Base-by-base conservation (phyloP, 208 protist genomes). In the Acanthamoeba sp. region DNA sequence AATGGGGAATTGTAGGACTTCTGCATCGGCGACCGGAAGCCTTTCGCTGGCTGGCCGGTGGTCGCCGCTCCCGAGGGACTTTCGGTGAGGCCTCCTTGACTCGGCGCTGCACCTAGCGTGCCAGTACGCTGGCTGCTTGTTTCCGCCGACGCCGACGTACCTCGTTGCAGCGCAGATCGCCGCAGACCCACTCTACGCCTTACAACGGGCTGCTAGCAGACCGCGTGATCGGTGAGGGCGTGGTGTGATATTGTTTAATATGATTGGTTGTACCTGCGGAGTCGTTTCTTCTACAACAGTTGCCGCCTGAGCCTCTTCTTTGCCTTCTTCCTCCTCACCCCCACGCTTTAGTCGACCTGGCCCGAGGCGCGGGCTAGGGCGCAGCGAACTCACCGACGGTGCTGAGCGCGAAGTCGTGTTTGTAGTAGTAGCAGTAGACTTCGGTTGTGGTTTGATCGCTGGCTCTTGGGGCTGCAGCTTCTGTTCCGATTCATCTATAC, bases 1-100 rank as follows among this genome's bases (percentile, higher is more conserved):
- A 92, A 57, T 62, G 78, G 78, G 1, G 78, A 87, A 40, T 40
- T 87, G 45, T 62, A 87, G 27, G 78, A 62, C 29, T 87, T 87
- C 45, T 62, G 45, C 78, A 87, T 27, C 6, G 78, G 78, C 40
- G 78, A 52, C 7, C 78, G 78, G 29, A 87, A 87, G 29, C 34
- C n/a, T 9, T 87, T 87, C 0, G 78, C 27, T 45, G 66, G 66
- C 66, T 34, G 14, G 1, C 16, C 24, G 2, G 66, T 42, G 0
- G 50, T 55, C 50, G 50, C 18, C 18, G 50, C 50, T 14, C 18
- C 18, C 18, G 50, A 55, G 24, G 50, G n/a, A n/a, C n/a, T n/a
- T n/a, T n/a, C n/a, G n/a, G n/a, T n/a, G n/a, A n/a, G n/a, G n/a
- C n/a, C n/a, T n/a, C n/a, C n/a, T n/a, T n/a, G n/a, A n/a, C n/a